A percentile compares a stretch with the other conserved stretches of the same genome.
Evolutionary conservation across 2,329 filamentous ascomycete species (phyloP).

Genomic region (Didymella arachidicola): DNA sequence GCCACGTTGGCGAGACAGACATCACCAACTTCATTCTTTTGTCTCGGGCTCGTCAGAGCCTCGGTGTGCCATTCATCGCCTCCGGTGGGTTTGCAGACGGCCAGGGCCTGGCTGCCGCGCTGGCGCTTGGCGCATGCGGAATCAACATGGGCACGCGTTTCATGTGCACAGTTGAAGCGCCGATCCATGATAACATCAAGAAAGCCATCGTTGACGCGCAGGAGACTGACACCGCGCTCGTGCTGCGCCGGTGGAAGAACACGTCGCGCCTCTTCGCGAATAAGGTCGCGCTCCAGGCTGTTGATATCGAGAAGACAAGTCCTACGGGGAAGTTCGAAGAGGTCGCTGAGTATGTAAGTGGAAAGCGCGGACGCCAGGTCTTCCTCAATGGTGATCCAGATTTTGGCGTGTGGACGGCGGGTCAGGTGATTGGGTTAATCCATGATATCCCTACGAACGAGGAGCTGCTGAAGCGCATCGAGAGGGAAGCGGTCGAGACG

Average conservation of each 20-base stretch:
- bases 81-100: constrained; percentile 96
- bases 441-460: constrained; percentile 61
- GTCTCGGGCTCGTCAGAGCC: constrained; percentile 80
- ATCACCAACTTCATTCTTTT: constrained; percentile 92
- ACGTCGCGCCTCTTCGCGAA: constrained; percentile 89
- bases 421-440: constrained; percentile 80
- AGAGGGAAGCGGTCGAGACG: constrained; percentile 55
- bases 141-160: constrained; percentile 99
- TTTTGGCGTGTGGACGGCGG: constrained; percentile 96
- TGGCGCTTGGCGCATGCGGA: constrained; percentile 88
- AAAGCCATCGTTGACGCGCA: constrained; percentile 85
- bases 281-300: constrained; percentile 80
- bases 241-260: constrained; percentile 91
- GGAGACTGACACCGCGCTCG: constrained; percentile 89
- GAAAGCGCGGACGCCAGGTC: constrained; percentile 88
- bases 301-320: constrained; percentile 84
- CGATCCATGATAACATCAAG: constrained; percentile 94
- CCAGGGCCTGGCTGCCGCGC: constrained; percentile 86
- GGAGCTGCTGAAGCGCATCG: constrained; percentile 56
- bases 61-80: constrained; percentile 91
- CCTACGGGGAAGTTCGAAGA: constrained; percentile 87
- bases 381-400: constrained; percentile 92
- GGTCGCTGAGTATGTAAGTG: constrained; percentile 85
- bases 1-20: constrained; percentile 84
- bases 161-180: constrained; percentile 94